Base-by-base conservation (phyloP, 257 asterid genomes). In the Nicotiana attenuata region DNA sequence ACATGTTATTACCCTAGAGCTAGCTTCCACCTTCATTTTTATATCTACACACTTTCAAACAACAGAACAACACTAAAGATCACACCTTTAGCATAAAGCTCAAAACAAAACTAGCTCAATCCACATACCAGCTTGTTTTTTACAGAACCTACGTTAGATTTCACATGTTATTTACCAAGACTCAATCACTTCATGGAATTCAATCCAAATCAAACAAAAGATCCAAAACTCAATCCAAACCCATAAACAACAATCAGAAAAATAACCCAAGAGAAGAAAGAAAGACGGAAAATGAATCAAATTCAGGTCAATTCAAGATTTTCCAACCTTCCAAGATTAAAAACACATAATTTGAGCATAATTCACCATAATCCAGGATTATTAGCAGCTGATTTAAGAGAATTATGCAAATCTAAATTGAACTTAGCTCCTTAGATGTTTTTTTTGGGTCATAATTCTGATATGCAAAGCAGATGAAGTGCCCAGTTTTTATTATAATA, bases 321-420 rank as follows among this genome's bases (percentile, higher is more conserved):
- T 67, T 81, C 26, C 45, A 5, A 63, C 55, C 33, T 82, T 67
- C n/a, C 28, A 57, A 81, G 13, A 19, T 76, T 45, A 2, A 61
- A 50, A 66, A 31, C 41, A 64, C 31, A 14, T 4, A 31, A 61
- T 56, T 22, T 14, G 35, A 81, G 71, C 75, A 41, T 22, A 81
- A 75, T 67, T 26, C 81, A 65, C 80, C 85, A 78, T 68, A 81
- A 88, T 87, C 86, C 45, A 82, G 76, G 65, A 77, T 79, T 87
- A 69, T 60, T 65, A 85, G 83, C 66, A 75, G 79, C 22, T 80
- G 86, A 83, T 80, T 82, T 63, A n/a, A 81, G 78, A 52, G 82
- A 83, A 84, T 65, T 87, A 75, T 77, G 65, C 81, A 87, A 88
- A 87, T 87, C 89, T 50, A 65, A 65, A 86, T 81, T 80, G 81